Evolutionary conservation across 768 basidiomycete genomes (phyloP).

Genomic region (Hygrocybe punicea): DNA sequence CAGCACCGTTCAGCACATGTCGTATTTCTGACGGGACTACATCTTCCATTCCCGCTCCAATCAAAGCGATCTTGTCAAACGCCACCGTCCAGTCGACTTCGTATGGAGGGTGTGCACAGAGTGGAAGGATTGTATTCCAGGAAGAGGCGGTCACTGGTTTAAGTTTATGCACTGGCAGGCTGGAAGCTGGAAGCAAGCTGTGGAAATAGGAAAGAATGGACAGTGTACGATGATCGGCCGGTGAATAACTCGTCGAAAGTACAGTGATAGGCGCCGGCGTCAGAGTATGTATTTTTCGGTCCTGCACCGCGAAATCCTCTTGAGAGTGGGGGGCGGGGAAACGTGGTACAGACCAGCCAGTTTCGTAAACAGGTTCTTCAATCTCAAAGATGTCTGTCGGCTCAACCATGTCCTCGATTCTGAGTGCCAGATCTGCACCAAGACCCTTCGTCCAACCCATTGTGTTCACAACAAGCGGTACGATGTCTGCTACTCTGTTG

Average conservation of each 20-base stretch:
- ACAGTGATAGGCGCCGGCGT: constrained; percentile 44
- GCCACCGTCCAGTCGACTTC: constrained; percentile 58
- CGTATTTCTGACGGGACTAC: constrained; percentile 66
- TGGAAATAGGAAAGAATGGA: constrained; percentile 79
- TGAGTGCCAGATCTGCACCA: constrained; percentile 71
- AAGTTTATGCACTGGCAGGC: constrained; percentile 22
- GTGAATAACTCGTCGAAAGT: constrained; percentile 43
- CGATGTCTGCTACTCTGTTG: constrained; percentile 47
- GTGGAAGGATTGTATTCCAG: constrained; percentile 70
- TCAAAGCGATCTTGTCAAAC: constrained; percentile 62
- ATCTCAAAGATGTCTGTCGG: constrained; percentile 61
- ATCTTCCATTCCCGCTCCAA: constrained; percentile 76
- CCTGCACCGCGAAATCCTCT: not conserved
- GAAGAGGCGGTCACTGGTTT: constrained; percentile 36
- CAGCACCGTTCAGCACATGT: constrained; percentile 71
- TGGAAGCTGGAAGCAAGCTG: constrained; percentile 34
- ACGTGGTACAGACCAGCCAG: constrained; percentile 6
- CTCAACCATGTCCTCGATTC: constrained; percentile 63
- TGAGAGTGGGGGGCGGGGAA: not conserved
- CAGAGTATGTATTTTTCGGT: constrained; percentile 41
- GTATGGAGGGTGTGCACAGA: constrained; percentile 69
- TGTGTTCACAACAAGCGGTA: constrained; percentile 90
- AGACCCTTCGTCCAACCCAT: constrained; percentile 98
- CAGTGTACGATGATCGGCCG: constrained; percentile 70
- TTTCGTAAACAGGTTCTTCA: constrained; percentile 28